Evolutionary conservation across 2,329 filamentous ascomycete species (phyloP), one percentile per base, ranked within the genome.

Genomic region (Aspergillus novofumigatus): DNA sequence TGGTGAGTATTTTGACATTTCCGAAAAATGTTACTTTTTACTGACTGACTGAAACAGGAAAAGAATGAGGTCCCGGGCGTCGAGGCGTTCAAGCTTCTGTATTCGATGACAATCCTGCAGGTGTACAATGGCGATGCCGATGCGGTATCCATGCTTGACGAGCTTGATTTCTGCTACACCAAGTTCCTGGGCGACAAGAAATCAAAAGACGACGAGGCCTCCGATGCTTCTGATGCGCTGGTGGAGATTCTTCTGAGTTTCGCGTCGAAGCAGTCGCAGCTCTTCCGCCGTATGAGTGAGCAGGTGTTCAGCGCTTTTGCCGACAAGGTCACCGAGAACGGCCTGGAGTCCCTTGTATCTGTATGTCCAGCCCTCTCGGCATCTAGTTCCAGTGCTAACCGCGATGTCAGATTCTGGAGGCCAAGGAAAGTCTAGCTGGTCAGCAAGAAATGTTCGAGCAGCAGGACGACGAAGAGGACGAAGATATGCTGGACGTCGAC

Each of bases 221-320:
- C 69, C 0, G 73, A 76, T 60, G 75, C 74, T 1, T 89, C 91
- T 0, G 86, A 90, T 67, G 82, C 91, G 26, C 76, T 97, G 8
- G 86, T 97, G 2, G 94, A 97, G 68, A 89, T 97, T 52, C 75
- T 99, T 7, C 80, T 97, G n/a, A 90, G 91, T 53, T 91, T 97
- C 76, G 84, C 95, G 2, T 90, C 92, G 0, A 91, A 91, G 60
- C 90, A 88, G 3, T 96, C 92, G 1, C 85, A 87, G 9, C 79
- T 97, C 52, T 90, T 96, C 78, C 86, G 91, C 29, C 91, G 92
- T 65, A 87, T 95, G 53, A 91, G 91, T 5, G 87, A 93, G 69
- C 89, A 94, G 67, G 92, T 96, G 0, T 97, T 97, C 70, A 84
- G 87, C 25, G 86, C 88, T 1, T 96, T 96, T 70, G 88, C 90